These are phyloP conservation scores for Cyclotella sp. DNA, from an alignment of 108 stramenopile species.

Conservation along the genomic window DNA sequence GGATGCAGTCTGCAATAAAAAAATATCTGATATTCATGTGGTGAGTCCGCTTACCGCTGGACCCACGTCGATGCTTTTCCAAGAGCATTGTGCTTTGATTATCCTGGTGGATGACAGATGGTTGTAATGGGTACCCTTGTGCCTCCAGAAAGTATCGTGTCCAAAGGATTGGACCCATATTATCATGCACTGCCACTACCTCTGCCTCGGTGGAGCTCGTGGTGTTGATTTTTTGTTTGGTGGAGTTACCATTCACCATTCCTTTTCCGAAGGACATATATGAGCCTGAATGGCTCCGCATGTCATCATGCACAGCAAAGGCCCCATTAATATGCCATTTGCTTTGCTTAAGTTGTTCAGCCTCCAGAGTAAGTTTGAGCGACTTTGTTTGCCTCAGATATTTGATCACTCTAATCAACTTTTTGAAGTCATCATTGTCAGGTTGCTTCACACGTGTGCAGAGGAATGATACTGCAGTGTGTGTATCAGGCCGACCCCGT, in stretches of 20 bases:
- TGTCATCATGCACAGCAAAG: too few relatives aligned
- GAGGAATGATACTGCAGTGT: too few relatives aligned
- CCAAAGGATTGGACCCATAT: slow-evolving; percentile 53
- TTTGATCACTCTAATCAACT: not conserved
- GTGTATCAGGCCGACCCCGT: too few relatives aligned
- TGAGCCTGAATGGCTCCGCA: too few relatives aligned
- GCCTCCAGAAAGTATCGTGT: slow-evolving; percentile 53
- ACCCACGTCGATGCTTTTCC: slow-evolving; percentile 51
- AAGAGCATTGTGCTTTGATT: slow-evolving; percentile 63
- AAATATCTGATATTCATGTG: too few relatives aligned
- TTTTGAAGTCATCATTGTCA: too few relatives aligned
- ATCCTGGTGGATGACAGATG: slow-evolving; percentile 55
- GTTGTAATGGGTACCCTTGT: slow-evolving; percentile 47
- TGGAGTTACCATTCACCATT: slow-evolving; percentile 14
- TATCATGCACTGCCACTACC: slow-evolving; percentile 56
- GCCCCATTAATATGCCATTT: not conserved
- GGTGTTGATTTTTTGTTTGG: slow-evolving; percentile 51
- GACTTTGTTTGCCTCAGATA: not conserved
- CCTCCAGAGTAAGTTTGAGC: not conserved
- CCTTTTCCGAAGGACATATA: not conserved
- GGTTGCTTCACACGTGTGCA: too few relatives aligned
- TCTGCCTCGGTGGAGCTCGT: too few relatives aligned
- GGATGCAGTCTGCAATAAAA: too few relatives aligned
- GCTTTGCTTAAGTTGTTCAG: not conserved
- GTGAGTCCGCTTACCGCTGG: too few relatives aligned